These are phyloP conservation scores for Marasmius tenuissimus DNA, from an alignment of 1,284 basidiomycete genomes.

Conservation along the genomic window DNA sequence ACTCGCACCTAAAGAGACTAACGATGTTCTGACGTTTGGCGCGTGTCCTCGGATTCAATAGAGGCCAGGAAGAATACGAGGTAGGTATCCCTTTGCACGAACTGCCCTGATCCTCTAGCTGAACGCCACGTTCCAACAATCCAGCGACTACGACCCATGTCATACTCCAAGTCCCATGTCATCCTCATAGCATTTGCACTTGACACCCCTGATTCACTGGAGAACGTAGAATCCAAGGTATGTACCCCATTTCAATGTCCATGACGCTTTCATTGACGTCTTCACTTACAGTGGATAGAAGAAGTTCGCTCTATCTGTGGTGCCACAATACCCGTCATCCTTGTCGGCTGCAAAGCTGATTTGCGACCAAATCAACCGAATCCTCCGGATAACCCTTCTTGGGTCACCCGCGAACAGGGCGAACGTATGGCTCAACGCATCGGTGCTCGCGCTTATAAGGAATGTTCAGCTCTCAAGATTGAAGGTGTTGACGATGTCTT, in stretches of 20 bases:
- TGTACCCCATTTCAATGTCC: conserved; percentile 15
- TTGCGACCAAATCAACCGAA: conserved; percentile 59
- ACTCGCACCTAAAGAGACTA: conserved; percentile 10
- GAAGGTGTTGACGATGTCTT: conserved; percentile 96
- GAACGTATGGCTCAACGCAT: conserved; percentile 78
- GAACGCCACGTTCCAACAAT: conserved; percentile 50
- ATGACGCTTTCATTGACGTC: conserved; percentile 1
- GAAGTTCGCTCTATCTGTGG: conserved; percentile 94
- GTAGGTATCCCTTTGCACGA: conserved; percentile 38
- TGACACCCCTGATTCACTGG: conserved; percentile 95
- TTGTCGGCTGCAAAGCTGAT: conserved; percentile 88
- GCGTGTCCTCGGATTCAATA: conserved; percentile 29
- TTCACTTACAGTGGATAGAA: conserved; percentile 82
- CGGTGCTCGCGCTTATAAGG: conserved; percentile 89
- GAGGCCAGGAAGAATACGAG: conserved; percentile 94
- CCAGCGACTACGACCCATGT: conserved; percentile 89
- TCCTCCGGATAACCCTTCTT: conserved; percentile 45
- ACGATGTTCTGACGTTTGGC: conserved; percentile 14
- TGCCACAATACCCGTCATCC: conserved; percentile 75
- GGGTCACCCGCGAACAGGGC: conserved; percentile 73
- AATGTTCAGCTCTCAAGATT: conserved; percentile 89
- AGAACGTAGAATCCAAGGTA: conserved; percentile 93
- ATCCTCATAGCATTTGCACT: conserved; percentile 97
- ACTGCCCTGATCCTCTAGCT: background rate
- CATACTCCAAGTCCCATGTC: conserved; percentile 97